Percentiles rank a stretch among this genome's conserved stretches.
Evolutionary conservation across 208 protist genomes (phyloP).

Genomic region (Trypanosoma rangeli): DNA sequence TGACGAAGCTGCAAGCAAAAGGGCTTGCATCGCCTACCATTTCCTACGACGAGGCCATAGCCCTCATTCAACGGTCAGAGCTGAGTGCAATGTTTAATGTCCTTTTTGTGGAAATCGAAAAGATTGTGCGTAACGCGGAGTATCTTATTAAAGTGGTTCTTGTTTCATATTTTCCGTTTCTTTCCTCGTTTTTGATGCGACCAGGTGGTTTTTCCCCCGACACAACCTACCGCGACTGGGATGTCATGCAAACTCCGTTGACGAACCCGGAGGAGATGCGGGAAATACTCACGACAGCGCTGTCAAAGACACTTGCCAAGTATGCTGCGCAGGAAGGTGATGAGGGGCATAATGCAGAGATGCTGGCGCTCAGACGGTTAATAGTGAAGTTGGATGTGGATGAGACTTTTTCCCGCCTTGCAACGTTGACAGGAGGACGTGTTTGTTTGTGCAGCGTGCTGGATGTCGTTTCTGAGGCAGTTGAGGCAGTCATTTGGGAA

Average conservation of each 20-base stretch:
- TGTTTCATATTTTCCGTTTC: constrained; percentile 71
- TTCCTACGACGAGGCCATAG: constrained; percentile 74
- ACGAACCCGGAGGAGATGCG: constrained; percentile 30
- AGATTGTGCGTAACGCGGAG: constrained; percentile 78
- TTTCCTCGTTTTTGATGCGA: constrained; percentile 48
- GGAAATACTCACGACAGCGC: constrained; percentile 33
- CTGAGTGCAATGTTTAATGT: constrained; percentile 66
- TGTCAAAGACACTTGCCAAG: constrained; percentile 12
- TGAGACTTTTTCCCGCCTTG: neutral
- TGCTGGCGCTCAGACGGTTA: constrained; percentile 12
- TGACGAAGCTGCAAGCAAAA: constrained; percentile 53
- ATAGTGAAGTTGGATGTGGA: constrained; percentile 25
- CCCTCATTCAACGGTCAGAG: constrained; percentile 55
- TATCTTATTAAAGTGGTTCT: constrained; percentile 73
- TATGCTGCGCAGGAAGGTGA: neutral
- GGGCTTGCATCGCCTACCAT: constrained; percentile 55
- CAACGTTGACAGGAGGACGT: neutral
- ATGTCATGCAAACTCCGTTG: constrained; percentile 35
- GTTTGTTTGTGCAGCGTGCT: constrained; percentile 18
- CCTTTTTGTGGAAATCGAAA: constrained; percentile 78
- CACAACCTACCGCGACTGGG: constrained; percentile 43
- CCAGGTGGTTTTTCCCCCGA: constrained; percentile 46
- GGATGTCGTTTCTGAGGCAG: constrained; percentile 15
- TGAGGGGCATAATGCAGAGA: neutral
- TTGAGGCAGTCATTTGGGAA: neutral